These are phyloP conservation scores for Boletellus deceptivus DNA, from an alignment of 1,284 basidiomycete species.

Conservation along the genomic window DNA sequence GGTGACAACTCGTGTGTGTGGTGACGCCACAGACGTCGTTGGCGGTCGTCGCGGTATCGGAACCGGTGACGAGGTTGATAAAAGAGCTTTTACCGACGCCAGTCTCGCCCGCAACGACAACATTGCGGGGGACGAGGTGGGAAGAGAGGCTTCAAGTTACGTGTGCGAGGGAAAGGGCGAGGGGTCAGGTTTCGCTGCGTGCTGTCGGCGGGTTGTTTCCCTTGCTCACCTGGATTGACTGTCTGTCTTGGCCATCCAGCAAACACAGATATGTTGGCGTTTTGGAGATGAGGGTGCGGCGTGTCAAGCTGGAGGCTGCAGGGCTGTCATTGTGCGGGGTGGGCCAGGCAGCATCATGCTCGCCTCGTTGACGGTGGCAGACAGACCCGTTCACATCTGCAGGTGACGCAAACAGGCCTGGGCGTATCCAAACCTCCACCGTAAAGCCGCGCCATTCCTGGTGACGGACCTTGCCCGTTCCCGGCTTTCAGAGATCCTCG, in stretches of 20 bases:
- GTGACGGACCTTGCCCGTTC: too few relatives aligned
- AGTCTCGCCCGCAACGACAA: constrained; percentile 27
- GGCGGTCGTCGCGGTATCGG: constrained; percentile 11
- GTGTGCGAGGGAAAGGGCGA: background rate
- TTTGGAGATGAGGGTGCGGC: background rate
- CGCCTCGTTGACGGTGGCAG: constrained; percentile 15
- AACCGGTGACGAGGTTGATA: constrained; percentile 25
- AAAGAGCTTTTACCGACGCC: constrained; percentile 32
- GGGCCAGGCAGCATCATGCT: constrained; percentile 7
- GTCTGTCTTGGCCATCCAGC: constrained; percentile 9
- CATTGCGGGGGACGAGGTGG: constrained; percentile 18
- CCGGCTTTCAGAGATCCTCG: too few relatives aligned
- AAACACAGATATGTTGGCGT: background rate
- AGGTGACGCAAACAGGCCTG: too few relatives aligned
- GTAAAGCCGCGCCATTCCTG: too few relatives aligned
- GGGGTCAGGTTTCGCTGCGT: background rate
- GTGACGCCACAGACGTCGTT: constrained; percentile 30
- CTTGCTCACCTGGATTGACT: constrained; percentile 7
- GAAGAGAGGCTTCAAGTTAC: background rate
- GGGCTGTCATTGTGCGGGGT: background rate
- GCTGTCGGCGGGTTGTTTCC: background rate
- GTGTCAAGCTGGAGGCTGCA: background rate
- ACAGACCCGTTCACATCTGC: too few relatives aligned
- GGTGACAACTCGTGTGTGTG: constrained; percentile 6
- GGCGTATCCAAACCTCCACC: too few relatives aligned